Conservation (phyloP, 148 eudicot species). For the Nepenthes mirabilis region DNA sequence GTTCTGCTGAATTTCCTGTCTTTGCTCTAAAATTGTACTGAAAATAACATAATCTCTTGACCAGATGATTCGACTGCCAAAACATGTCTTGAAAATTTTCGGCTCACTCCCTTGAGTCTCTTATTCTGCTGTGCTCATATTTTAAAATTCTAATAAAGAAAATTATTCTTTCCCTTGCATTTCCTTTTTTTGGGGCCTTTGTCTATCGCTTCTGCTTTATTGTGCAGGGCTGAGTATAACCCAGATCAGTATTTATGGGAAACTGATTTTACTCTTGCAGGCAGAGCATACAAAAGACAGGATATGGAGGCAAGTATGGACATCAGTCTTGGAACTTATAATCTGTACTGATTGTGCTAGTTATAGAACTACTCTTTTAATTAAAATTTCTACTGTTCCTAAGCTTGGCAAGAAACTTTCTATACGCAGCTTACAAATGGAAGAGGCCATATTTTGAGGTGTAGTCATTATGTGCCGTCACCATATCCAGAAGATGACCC, state of each 20-base stretch:
- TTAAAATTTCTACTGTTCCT: background rate
- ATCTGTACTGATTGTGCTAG: background rate
- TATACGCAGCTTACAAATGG: constrained; percentile 59
- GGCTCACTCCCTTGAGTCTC: too few relatives aligned
- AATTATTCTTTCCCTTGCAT: background rate
- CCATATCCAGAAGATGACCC: constrained; percentile 44
- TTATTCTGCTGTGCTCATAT: too few relatives aligned
- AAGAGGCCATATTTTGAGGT: constrained; percentile 65
- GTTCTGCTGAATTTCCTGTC: too few relatives aligned
- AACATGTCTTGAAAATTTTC: too few relatives aligned
- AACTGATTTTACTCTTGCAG: constrained; percentile 58
- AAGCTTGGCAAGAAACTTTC: background rate
- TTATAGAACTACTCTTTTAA: background rate
- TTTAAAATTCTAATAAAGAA: background rate
- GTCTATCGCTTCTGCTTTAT: background rate
- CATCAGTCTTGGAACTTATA: constrained; percentile 2
- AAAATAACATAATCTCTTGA: too few relatives aligned
- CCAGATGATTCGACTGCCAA: too few relatives aligned
- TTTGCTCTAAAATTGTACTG: too few relatives aligned
- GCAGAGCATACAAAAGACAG: constrained; percentile 58
- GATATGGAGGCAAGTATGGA: constrained; percentile 92
- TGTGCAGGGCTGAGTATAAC: constrained; percentile 68
- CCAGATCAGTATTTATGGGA: constrained; percentile 94
- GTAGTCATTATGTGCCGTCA: constrained; percentile 83
- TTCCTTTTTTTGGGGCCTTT: background rate